A percentile compares a stretch with the other conserved stretches of the same genome.
phyloP scores from a whole-genome alignment of 257 asterid species.

The Ocimum tenuiflorum region DNA sequence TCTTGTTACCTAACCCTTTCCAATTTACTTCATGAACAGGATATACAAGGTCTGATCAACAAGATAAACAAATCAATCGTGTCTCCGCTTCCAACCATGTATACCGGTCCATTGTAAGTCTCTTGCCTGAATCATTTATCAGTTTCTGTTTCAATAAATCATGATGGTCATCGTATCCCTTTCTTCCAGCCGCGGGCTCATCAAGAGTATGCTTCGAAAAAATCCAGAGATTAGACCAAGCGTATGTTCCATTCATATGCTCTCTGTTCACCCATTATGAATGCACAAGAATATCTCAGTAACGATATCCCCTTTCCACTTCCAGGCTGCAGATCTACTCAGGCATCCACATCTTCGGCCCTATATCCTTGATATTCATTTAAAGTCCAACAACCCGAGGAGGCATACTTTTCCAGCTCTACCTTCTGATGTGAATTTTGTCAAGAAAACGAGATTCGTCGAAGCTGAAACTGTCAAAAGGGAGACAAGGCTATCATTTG shows the following conservation, averaged over 20 bases:
- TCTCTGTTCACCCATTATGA: background rate
- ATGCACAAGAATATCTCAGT: background rate
- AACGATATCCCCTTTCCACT: background rate
- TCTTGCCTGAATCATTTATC: background rate
- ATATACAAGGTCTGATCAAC: slow-evolving; percentile 92
- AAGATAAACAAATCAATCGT: slow-evolving; percentile 84
- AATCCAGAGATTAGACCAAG: slow-evolving; percentile 91
- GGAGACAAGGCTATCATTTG: slow-evolving; percentile 60
- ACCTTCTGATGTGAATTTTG: slow-evolving; percentile 27
- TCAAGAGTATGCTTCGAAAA: slow-evolving; percentile 91
- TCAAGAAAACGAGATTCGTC: slow-evolving; percentile 46
- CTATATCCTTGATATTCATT: slow-evolving; percentile 49
- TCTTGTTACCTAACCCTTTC: background rate
- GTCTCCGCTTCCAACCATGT: slow-evolving; percentile 84
- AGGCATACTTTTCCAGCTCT: slow-evolving; percentile 45
- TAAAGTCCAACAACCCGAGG: slow-evolving; percentile 49
- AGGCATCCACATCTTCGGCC: slow-evolving; percentile 80
- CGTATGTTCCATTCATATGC: slow-evolving; percentile 35
- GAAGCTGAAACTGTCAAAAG: slow-evolving; percentile 40
- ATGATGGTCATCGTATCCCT: background rate
- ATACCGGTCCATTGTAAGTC: slow-evolving; percentile 87
- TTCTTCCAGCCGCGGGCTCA: slow-evolving; percentile 70
- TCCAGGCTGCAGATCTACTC: slow-evolving; percentile 88
- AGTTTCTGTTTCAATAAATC: background rate
- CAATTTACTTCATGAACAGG: slow-evolving; percentile 44